These are phyloP conservation scores for Avena sativa DNA, from an alignment of 176 grass and related monocot genomes.

Conservation along the genomic window DNA sequence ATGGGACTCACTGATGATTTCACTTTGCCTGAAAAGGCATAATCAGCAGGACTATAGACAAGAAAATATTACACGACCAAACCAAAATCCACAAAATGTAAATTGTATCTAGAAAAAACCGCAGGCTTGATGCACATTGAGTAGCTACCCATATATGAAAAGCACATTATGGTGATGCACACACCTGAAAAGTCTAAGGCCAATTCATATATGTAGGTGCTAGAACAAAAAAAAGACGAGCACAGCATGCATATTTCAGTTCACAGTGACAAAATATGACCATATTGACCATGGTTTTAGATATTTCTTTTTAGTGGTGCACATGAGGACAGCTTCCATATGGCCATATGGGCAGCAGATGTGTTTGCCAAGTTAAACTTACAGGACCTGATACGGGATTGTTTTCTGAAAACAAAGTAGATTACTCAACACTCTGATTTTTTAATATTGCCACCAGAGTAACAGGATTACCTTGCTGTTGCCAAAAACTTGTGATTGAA, in stretches of 20 bases:
- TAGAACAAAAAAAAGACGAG: background rate
- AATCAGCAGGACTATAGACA: slow-evolving; percentile 19
- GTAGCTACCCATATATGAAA: background rate
- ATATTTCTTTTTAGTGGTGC: background rate
- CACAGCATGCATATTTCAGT: background rate
- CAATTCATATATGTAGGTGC: background rate
- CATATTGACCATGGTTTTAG: background rate
- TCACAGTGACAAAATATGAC: background rate
- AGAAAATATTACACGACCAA: slow-evolving; percentile 34
- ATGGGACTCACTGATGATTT: background rate
- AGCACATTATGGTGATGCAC: background rate
- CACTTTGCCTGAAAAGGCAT: slow-evolving; percentile 39
- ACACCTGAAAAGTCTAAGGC: slow-evolving; percentile 6
- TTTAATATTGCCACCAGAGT: slow-evolving; percentile 40
- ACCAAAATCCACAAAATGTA: slow-evolving; percentile 5
- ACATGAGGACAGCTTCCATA: background rate
- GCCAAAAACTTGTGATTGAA: slow-evolving; percentile 71
- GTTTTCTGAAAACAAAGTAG: slow-evolving; percentile 17
- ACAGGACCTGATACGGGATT: background rate
- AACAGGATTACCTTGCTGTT: slow-evolving; percentile 46
- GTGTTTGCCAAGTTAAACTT: slow-evolving; percentile 22
- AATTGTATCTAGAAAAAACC: background rate
- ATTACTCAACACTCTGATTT: slow-evolving; percentile 27
- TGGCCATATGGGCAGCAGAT: background rate
- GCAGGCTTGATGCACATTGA: slow-evolving; percentile 14